A percentile compares a stretch with the other conserved stretches of the same genome.
phyloP scores from a whole-genome alignment of 23 red algal species.

The Cyanidiococcus yangmingshanensis region DNA sequence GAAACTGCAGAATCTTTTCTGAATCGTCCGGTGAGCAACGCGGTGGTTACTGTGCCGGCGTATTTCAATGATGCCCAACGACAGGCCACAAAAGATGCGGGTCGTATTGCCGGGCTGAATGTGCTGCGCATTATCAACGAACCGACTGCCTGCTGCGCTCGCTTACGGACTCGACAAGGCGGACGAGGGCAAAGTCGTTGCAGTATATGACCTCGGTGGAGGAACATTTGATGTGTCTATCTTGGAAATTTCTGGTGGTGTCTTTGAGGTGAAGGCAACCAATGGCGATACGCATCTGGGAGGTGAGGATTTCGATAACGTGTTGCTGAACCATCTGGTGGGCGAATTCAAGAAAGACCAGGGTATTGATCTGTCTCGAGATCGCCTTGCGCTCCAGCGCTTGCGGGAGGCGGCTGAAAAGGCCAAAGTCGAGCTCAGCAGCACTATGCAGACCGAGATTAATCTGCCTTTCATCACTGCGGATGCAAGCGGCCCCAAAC shows the following conservation, averaged over 20 bases:
- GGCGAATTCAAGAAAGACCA: conserved; percentile 94
- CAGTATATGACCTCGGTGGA: conserved; percentile 97
- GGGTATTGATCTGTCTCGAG: conserved; percentile 90
- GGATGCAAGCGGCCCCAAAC: conserved; percentile 81
- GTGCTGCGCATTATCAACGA: conserved; percentile 98
- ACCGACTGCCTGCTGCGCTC: conserved; percentile 81
- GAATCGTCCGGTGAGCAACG: conserved; percentile 64
- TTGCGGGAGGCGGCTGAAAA: conserved; percentile 95
- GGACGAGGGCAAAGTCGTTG: conserved; percentile 79
- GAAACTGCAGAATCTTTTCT: conserved; percentile 94
- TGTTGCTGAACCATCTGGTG: conserved; percentile 72
- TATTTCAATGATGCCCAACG: conserved; percentile 98
- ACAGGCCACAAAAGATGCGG: conserved; percentile 97
- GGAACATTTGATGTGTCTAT: conserved; percentile 99
- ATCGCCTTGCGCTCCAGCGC: conserved; percentile 80
- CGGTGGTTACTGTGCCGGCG: conserved; percentile 89
- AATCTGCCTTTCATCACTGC: conserved; percentile 99
- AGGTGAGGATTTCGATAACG: conserved; percentile 98
- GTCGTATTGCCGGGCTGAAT: conserved; percentile 94
- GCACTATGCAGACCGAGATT: conserved; percentile 91
- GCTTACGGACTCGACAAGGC: conserved; percentile 94
- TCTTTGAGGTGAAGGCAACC: conserved; percentile 98
- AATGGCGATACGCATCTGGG: conserved; percentile 99
- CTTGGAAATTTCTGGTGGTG: conserved; percentile 92
- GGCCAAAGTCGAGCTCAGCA: conserved; percentile 94